A percentile compares a stretch with the other conserved stretches of the same genome.
Conservation (phyloP, 805 yeast species). For the Candida golubevii region DNA sequence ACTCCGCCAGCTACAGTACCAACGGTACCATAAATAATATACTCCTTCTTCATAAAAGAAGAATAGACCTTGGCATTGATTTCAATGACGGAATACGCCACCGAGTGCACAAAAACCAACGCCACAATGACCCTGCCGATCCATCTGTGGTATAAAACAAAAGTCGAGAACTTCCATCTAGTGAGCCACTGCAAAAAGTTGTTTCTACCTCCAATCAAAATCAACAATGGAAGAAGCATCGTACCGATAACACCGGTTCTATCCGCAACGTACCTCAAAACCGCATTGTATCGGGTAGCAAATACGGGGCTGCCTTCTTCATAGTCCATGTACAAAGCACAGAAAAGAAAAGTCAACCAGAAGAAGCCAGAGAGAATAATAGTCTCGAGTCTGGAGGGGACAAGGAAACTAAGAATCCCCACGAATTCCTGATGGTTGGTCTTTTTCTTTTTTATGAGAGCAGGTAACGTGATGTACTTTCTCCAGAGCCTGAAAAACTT, state of each 20-base stretch:
- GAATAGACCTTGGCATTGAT: constrained; percentile 1
- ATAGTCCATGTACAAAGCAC: constrained; percentile 19
- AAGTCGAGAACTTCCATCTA: constrained; percentile 18
- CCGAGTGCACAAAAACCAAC: constrained; percentile 15
- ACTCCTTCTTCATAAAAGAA: constrained; percentile 6
- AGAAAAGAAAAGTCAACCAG: constrained; percentile 11
- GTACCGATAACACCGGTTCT: constrained; percentile 17
- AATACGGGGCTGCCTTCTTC: constrained; percentile 36
- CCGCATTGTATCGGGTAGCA: constrained; percentile 5
- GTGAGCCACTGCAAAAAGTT: constrained; percentile 19
- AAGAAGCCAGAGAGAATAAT: constrained; percentile 19
- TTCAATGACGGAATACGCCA: constrained; percentile 9
- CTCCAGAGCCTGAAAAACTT: constrained; percentile 32
- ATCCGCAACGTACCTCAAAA: constrained; percentile 13
- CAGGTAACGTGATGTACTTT: constrained; percentile 36
- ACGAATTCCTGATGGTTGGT: constrained; percentile 23
- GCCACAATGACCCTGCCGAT: constrained; percentile 15
- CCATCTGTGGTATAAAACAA: constrained; percentile 18
- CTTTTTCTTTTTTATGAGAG: constrained; percentile 27
- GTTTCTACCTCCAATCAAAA: constrained; percentile 18
- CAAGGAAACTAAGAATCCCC: constrained; percentile 26
- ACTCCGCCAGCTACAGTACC: constrained; percentile 12
- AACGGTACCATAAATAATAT: constrained; percentile 13
- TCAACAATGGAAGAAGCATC: constrained; percentile 15
- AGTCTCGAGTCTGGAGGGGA: constrained; percentile 22